These are phyloP conservation scores for Xerocomus potaroensis DNA, from an alignment of 768 basidiomycete species.

Conservation along the genomic window DNA sequence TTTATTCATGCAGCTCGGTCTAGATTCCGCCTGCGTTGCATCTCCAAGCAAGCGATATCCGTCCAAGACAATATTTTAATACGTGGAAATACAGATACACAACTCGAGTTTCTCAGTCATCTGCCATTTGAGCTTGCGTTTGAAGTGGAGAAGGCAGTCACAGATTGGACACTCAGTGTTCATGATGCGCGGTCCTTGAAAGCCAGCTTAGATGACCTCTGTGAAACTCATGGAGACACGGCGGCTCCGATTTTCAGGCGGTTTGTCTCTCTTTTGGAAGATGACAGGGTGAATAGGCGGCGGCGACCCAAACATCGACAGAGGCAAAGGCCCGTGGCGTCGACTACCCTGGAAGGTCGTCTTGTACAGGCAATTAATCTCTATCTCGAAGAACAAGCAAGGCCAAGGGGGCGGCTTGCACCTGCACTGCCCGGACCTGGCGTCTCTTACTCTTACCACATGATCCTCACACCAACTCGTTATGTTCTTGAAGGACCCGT, in stretches of 20 bases:
- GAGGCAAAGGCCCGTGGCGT: neutral
- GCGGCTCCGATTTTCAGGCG: conserved; percentile 23
- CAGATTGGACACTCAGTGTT: conserved; percentile 23
- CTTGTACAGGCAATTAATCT: conserved; percentile 16
- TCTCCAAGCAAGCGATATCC: conserved; percentile 4
- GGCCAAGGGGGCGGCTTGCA: conserved; percentile 23
- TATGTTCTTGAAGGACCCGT: conserved; percentile 38
- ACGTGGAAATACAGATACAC: neutral
- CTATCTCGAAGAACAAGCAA: conserved; percentile 23
- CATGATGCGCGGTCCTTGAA: conserved; percentile 21
- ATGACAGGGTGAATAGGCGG: neutral
- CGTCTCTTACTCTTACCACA: conserved; percentile 33
- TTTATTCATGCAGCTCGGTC: conserved; percentile 25
- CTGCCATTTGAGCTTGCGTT: conserved; percentile 36
- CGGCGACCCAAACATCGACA: neutral
- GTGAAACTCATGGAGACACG: conserved; percentile 7
- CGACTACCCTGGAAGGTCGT: conserved; percentile 10
- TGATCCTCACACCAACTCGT: conserved; percentile 38
- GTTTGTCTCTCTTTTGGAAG: conserved; percentile 21
- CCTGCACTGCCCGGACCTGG: conserved; percentile 15
- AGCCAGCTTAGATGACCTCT: conserved; percentile 17
- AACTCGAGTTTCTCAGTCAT: conserved; percentile 23
- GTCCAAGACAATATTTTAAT: conserved; percentile 16
- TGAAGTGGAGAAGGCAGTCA: conserved; percentile 36
- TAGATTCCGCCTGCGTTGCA: conserved; percentile 20